Evolutionary conservation across 1,139 yeast genomes (phyloP).

Genomic region (Nadsonia commutata): DNA sequence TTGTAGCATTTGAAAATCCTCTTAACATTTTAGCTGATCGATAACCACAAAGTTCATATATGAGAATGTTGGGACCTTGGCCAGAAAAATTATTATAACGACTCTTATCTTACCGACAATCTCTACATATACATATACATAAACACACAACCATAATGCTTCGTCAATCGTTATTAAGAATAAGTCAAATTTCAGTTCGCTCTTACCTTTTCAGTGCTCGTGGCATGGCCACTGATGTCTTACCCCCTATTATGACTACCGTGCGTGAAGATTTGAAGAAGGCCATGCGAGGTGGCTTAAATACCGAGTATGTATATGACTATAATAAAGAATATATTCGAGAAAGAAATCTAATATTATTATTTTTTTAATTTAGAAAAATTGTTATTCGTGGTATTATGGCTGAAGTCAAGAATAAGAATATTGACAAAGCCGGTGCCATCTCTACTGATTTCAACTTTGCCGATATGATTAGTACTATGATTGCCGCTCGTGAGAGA

Average conservation of each 20-base stretch:
- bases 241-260: constrained; percentile 22
- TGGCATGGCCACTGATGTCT: constrained; percentile 10
- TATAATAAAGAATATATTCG: constrained; percentile 6
- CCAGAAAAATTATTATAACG: no score
- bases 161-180: background rate
- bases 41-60: no score
- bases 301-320: constrained; percentile 6
- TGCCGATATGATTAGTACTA: constrained; percentile 33
- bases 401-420: constrained; percentile 46
- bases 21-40: no score
- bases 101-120: no score
- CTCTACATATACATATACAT: background rate
- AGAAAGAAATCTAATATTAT: background rate
- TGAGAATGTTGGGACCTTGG: no score
- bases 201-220: background rate
- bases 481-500: constrained; percentile 39
- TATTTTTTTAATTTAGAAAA: constrained; percentile 21
- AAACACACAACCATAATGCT: background rate
- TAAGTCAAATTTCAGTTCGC: background rate
- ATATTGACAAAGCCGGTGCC: constrained; percentile 34
- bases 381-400: constrained; percentile 42
- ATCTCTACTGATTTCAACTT: constrained; percentile 35
- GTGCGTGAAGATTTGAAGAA: constrained; percentile 21
- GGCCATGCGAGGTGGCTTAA: constrained; percentile 20
- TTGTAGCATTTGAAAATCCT: no score